Conservation (phyloP, 2,329 filamentous ascomycete genomes). For the Seiridium cupressi region DNA sequence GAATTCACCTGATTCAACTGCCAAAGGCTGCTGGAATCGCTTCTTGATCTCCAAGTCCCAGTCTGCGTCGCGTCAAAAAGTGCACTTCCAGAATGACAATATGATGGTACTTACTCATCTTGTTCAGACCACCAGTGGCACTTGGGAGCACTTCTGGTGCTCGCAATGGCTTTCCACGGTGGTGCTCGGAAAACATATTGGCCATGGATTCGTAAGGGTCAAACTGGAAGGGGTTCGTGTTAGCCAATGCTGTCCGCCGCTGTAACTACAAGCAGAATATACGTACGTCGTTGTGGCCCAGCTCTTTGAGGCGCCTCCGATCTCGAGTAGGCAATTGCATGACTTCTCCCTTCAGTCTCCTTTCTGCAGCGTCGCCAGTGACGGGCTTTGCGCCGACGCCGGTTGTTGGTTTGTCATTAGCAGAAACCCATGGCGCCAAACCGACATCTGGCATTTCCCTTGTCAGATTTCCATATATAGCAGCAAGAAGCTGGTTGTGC, state of each 20-base stretch:
- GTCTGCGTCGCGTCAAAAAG: conserved; percentile 36
- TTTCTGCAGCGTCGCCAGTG: conserved; percentile 64
- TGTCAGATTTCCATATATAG: conserved; percentile 68
- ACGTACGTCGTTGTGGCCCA: conserved; percentile 60
- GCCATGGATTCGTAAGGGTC: conserved; percentile 55
- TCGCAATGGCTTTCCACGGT: conserved; percentile 42
- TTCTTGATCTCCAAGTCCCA: conserved; percentile 68
- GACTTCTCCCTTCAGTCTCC: conserved; percentile 65
- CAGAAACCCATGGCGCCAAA: conserved; percentile 69
- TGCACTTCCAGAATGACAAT: not conserved
- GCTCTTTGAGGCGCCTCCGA: conserved; percentile 64
- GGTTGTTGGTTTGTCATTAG: conserved; percentile 64
- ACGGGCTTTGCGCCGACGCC: conserved; percentile 59
- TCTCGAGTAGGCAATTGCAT: conserved; percentile 69
- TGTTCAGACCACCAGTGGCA: conserved; percentile 68
- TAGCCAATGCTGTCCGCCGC: conserved; percentile 13
- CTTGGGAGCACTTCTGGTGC: conserved; percentile 63
- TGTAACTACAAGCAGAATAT: not conserved
- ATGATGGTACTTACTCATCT: conserved; percentile 62
- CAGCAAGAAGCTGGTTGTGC: conserved; percentile 67
- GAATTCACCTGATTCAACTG: conserved; percentile 68
- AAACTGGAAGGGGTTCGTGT: conserved; percentile 35
- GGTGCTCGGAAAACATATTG: conserved; percentile 50
- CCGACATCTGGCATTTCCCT: conserved; percentile 67
- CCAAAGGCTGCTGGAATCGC: conserved; percentile 61